A percentile compares a stretch with the other conserved stretches of the same genome.
Conservation (phyloP, 805 yeast genomes). For the Metschnikowia baotianmanensis region DNA sequence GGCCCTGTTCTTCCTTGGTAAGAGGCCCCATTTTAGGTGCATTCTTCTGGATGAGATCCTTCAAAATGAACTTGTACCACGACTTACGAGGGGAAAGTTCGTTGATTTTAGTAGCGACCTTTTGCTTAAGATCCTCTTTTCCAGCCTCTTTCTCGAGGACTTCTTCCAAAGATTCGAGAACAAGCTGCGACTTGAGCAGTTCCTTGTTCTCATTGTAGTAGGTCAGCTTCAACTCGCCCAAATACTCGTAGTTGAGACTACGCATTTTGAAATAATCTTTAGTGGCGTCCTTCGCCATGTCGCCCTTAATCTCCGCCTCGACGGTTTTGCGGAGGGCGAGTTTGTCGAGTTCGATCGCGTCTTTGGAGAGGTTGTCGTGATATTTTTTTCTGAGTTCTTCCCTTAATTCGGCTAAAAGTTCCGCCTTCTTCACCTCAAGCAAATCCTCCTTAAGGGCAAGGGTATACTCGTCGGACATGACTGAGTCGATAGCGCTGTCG, state of each 20-base stretch:
- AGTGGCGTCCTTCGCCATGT: conserved; percentile 4
- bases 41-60: conserved; percentile 13
- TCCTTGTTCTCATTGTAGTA: conserved; percentile 10
- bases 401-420: conserved; percentile 6
- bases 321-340: neutral
- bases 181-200: conserved; percentile 2
- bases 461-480: conserved; percentile 9
- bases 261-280: conserved; percentile 1
- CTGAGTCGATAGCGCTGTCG: conserved; percentile 4
- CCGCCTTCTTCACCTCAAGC: conserved; percentile 6
- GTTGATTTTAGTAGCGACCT: conserved; percentile 8
- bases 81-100: conserved; percentile 6
- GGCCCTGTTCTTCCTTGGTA: conserved; percentile 19
- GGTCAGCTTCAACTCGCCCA: conserved; percentile 8
- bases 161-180: conserved; percentile 4
- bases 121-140: conserved; percentile 4
- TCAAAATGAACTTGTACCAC: conserved; percentile 16
- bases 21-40: conserved; percentile 18
- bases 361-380: neutral
- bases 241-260: conserved; percentile 7
- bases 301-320: conserved; percentile 1
- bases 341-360: neutral
- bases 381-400: conserved; percentile 8
- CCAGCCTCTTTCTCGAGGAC: conserved; percentile 1
- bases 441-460: conserved; percentile 9